Evolutionary conservation across 2,329 filamentous ascomycete genomes (phyloP).

Genomic region (Verticillium albo-atrum): DNA sequence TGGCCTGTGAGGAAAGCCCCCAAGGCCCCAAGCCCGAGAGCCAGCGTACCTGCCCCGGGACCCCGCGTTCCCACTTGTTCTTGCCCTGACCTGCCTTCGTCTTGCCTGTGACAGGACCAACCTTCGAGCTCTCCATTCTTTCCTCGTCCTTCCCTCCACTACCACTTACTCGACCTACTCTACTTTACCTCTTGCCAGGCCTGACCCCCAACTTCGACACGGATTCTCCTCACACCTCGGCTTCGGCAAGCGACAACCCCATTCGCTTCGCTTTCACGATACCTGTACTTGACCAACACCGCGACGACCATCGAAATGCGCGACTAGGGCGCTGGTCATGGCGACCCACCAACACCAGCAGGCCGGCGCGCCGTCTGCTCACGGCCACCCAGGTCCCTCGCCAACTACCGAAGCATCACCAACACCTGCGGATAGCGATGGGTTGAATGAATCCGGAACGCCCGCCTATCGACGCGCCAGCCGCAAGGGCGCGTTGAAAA

Average conservation of each 20-base stretch:
- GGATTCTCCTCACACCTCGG: neutral
- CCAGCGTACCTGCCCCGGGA: too few relatives aligned
- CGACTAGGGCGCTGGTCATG: neutral
- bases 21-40: too few relatives aligned
- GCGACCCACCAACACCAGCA: conserved; percentile 1
- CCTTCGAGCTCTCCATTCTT: neutral
- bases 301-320: neutral
- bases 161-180: neutral
- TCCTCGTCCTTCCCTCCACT: neutral
- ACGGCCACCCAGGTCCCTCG: neutral
- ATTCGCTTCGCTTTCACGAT: neutral
- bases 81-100: neutral
- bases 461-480: conserved; percentile 45
- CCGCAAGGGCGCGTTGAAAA: conserved; percentile 43
- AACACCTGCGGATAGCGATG: neutral
- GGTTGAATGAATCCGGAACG: neutral
- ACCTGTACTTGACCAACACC: neutral
- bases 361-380: neutral
- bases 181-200: neutral
- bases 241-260: neutral
- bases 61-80: neutral
- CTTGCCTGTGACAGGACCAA: neutral
- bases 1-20: neutral
- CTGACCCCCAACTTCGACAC: neutral
- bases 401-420: neutral